Base-by-base conservation (phyloP, 2,329 filamentous ascomycete genomes). In the Thelonectria discophora region DNA sequence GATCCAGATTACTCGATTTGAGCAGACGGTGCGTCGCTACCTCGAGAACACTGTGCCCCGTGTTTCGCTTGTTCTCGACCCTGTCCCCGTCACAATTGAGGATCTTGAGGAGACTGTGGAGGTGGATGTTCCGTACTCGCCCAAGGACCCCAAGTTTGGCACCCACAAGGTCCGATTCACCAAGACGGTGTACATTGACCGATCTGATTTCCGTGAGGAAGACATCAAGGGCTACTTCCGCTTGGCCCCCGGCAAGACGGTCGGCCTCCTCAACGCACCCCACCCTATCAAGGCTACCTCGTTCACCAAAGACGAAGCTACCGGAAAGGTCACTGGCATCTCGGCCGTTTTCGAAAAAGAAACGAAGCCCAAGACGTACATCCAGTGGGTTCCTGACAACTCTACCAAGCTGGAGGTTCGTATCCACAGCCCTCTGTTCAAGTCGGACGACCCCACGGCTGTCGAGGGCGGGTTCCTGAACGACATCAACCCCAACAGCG, bases 11-110 rank as follows among this genome's bases (percentile, higher is more conserved):
- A 79, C 84, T 58, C 88, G 90, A n/a, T 93, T 98, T 64, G 94
- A 98, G 72, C 88, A 94, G 73, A 89, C 88, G 0, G 88, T 98
- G 62, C 88, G 94, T 20, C 88, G 88, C 66, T 96, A 97, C 75
- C 88, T 98, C 13, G 94, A 98, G 76, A 86, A 86, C 50, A 93
- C 92, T 0, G 93, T 97, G 0, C 94, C 94, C 2, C 89, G 94
- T 24, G 84, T 97, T 12, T 95, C 96, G 90, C 84, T 97, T 30
- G 87, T 98, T 2, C 84, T 97, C 18, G 93, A 97, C 67, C 94
- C 94, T 0, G 81, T 97, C 47, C 89, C 88, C 34, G 88, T 97
- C 12, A 82, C 92, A 30, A 93, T 97, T 61, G 91, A 95, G 67
- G 91, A 94, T 70, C 83, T 90, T 53, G 86, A 91, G 30, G 77